These are phyloP conservation scores for Adansonia grandidieri DNA, from an alignment of 441 rosid species.

Conservation along the genomic window DNA sequence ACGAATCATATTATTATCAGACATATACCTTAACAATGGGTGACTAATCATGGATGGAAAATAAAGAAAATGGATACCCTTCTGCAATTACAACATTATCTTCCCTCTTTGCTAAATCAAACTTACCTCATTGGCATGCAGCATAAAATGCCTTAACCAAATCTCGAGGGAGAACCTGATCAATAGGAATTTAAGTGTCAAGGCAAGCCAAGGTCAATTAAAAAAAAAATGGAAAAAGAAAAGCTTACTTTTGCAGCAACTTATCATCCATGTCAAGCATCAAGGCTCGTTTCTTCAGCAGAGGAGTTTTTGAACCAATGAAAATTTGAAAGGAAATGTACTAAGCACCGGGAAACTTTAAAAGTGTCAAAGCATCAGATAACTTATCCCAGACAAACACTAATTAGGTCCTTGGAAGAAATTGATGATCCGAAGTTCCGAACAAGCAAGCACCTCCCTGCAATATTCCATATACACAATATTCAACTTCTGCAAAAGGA, in stretches of 20 bases:
- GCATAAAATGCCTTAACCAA: constrained; percentile 57
- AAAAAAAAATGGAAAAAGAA: not conserved
- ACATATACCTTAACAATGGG: constrained; percentile 8
- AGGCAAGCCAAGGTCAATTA: constrained; percentile 12
- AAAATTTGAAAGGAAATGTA: not conserved
- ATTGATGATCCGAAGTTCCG: constrained; percentile 66
- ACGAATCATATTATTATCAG: constrained; percentile 25
- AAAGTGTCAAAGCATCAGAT: constrained; percentile 21
- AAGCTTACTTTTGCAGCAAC: not conserved
- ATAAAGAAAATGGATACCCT: constrained; percentile 63
- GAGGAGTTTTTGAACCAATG: not conserved
- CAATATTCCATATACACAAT: constrained; percentile 35
- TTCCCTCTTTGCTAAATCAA: constrained; percentile 88
- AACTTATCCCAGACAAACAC: constrained; percentile 85
- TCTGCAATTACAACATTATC: constrained; percentile 78
- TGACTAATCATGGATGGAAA: not conserved
- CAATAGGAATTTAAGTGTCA: constrained; percentile 25
- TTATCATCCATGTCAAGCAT: not conserved
- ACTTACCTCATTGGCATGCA: constrained; percentile 87
- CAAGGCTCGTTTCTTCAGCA: constrained; percentile 6
- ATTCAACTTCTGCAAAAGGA: not conserved
- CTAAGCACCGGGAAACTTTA: not conserved
- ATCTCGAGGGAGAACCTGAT: constrained; percentile 76
- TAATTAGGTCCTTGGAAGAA: constrained; percentile 72
- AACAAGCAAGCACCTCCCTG: constrained; percentile 96